Base-by-base conservation (phyloP, 768 basidiomycete genomes). In the Lactifluus piperatus region DNA sequence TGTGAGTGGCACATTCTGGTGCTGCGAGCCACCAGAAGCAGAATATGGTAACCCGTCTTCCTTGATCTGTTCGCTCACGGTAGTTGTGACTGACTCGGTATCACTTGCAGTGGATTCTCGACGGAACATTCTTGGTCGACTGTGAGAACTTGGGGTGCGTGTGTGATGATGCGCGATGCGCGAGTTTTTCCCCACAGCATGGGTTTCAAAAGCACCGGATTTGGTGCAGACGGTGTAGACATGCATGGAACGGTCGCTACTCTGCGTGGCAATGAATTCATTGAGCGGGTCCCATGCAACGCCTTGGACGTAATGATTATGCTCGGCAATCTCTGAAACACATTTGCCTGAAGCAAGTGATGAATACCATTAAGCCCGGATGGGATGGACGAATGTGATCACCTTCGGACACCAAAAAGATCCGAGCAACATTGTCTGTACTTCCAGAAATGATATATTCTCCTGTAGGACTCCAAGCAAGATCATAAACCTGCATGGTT, bases 221-320 rank as follows among this genome's bases (percentile, higher is more conserved):
- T 88, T 87, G 56, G 82, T 82, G 8, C 83, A 81, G 64, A 97
- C 84, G 62, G 81, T 81, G 73, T 97, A 92, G 65, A 99, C 84
- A 70, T 97, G 93, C 83, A 98, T 95, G 22, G 93, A 88, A 47
- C 95, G 81, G 72, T 99, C 97, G 67, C 88, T 91, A 71, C 91
- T 93, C 69, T 99, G 97, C 0, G 97, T 98, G 4, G 97, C 94
- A 61, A 99, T 91, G 69, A 89, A 98, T 71, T 97, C 92, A 70
- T 95, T 94, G 66, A 97, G 73, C 1, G 97, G 97, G 65, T 99
- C 97, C 97, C 97, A 99, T 0, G 95, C 91, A 29, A 98, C 97
- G 9, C 97, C 97, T 75, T 99, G 97, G 0, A 99, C 97, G 69
- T 91, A 97, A 71, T 98, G 95, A 34, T 81, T 83, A 71, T 99